phyloP scores from a whole-genome alignment of 2,329 filamentous ascomycete genomes.

The Aspergillus texensis region DNA sequence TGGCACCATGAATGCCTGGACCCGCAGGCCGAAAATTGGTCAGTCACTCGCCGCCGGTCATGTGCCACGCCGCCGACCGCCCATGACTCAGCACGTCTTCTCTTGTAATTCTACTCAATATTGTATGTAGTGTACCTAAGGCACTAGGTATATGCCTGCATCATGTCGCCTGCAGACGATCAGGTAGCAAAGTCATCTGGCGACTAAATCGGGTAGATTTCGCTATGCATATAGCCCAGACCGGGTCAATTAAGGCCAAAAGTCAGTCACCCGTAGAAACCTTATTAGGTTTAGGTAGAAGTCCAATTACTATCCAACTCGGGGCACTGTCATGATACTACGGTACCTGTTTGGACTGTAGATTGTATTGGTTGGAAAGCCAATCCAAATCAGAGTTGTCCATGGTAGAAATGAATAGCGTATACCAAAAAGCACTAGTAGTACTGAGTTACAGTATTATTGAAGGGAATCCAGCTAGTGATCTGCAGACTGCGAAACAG shows the following conservation, averaged over 20 bases:
- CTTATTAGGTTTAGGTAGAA: not conserved
- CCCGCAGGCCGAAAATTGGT: constrained; percentile 7
- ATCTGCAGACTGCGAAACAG: constrained; percentile 5
- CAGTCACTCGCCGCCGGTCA: constrained; percentile 10
- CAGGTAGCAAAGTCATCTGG: constrained; percentile 10
- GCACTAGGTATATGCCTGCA: not conserved
- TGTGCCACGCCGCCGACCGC: constrained; percentile 2
- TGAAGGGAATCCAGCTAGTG: not conserved
- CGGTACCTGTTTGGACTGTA: not conserved
- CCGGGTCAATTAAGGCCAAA: no score
- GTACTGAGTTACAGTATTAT: not conserved
- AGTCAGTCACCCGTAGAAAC: not conserved
- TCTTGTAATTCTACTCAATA: not conserved
- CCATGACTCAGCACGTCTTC: constrained; percentile 9
- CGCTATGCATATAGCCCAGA: not conserved
- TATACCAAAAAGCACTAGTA: not conserved
- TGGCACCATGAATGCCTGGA: constrained; percentile 12
- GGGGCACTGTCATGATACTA: not conserved
- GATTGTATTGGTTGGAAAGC: not conserved
- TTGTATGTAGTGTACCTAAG: not conserved
- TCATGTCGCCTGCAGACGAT: constrained; percentile 4
- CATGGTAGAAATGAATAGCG: not conserved
- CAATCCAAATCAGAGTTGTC: not conserved
- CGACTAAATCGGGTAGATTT: constrained; percentile 6
- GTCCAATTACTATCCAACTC: not conserved